phyloP scores from a whole-genome alignment of 345 rosid species.

The Arabidopsis thaliana region DNA sequence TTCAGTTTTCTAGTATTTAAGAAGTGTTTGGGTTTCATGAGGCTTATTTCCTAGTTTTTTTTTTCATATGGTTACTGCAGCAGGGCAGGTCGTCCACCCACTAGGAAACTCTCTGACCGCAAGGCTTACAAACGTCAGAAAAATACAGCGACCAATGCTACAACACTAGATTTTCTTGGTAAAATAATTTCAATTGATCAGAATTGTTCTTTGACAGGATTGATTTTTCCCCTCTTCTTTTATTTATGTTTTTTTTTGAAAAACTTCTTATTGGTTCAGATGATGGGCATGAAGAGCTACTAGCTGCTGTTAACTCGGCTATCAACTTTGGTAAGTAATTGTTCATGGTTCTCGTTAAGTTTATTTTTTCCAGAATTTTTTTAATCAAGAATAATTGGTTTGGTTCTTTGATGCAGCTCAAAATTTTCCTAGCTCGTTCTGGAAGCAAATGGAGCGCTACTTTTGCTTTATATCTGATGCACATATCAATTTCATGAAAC shows the following conservation, averaged over 20 bases:
- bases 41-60: constrained; percentile 32
- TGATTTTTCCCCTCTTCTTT: constrained; percentile 25
- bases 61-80: constrained; percentile 54
- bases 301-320: constrained; percentile 84
- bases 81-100: constrained; percentile 85
- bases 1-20: constrained; percentile 10
- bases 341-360: constrained; percentile 25
- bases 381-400: constrained; percentile 39
- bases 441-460: constrained; percentile 85
- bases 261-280: constrained; percentile 68
- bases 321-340: constrained; percentile 60
- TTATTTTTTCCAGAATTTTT: constrained; percentile 14
- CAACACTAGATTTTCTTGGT: constrained; percentile 88
- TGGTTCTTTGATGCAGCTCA: constrained; percentile 60
- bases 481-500: constrained; percentile 69
- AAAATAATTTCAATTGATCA: constrained; percentile 37
- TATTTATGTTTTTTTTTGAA: constrained; percentile 32
- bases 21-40: constrained; percentile 21
- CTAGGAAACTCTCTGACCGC: constrained; percentile 95
- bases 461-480: constrained; percentile 76
- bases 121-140: constrained; percentile 85
- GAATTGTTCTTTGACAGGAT: constrained; percentile 22
- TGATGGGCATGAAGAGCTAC: constrained; percentile 86
- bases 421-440: constrained; percentile 59
- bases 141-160: constrained; percentile 56